These are phyloP conservation scores for Penicillium sp. DNA, from an alignment of 2,329 filamentous ascomycete genomes.

Conservation along the genomic window DNA sequence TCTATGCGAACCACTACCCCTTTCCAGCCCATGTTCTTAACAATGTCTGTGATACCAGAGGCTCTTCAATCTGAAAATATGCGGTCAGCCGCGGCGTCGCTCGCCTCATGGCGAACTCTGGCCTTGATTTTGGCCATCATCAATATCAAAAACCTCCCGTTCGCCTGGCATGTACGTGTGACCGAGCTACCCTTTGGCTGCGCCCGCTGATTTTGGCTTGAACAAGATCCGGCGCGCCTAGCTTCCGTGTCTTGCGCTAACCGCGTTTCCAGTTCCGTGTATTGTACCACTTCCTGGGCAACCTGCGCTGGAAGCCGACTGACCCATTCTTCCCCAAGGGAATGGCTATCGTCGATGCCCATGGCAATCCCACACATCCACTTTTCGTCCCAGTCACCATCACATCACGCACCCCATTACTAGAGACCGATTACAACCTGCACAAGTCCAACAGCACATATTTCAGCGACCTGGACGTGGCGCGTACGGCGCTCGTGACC, in stretches of 20 bases:
- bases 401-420: conserved; percentile 64
- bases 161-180: conserved; percentile 42
- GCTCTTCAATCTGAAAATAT: conserved; percentile 22
- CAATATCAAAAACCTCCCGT: conserved; percentile 41
- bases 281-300: conserved; percentile 57
- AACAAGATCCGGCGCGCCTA: neutral
- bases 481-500: conserved; percentile 76
- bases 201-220: neutral
- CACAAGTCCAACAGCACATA: conserved; percentile 85
- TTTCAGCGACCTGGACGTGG: conserved; percentile 81
- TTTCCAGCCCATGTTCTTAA: neutral
- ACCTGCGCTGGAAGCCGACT: conserved; percentile 53
- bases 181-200: neutral
- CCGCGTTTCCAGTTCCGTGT: conserved; percentile 53
- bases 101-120: conserved; percentile 37
- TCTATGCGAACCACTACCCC: neutral
- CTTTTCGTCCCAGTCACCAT: conserved; percentile 74
- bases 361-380: conserved; percentile 51
- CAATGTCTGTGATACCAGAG: conserved; percentile 12
- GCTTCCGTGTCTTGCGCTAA: conserved; percentile 8
- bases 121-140: conserved; percentile 38
- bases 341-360: conserved; percentile 33
- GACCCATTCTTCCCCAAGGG: conserved; percentile 47
- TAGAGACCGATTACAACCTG: conserved; percentile 84
- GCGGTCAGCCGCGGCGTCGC: conserved; percentile 19